Evolutionary conservation across 257 asterid species (phyloP), one percentile per base, ranked within the genome.

Genomic region (Scutellaria baicalensis): DNA sequence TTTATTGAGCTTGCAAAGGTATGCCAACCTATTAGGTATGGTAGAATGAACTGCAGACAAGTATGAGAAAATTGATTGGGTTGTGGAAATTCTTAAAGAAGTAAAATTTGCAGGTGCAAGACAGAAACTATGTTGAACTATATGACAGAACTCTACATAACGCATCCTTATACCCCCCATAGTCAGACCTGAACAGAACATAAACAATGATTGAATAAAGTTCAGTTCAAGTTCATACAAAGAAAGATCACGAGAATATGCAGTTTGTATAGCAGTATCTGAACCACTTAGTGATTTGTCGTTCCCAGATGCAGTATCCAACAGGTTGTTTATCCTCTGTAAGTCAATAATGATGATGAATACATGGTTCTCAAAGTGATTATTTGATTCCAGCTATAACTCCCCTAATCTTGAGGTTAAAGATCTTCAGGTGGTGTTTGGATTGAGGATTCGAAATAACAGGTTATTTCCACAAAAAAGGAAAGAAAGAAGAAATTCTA

Each of bases 11-110:
- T 86, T 38, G 83, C 94, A 51, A 88, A 88, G 68, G 96, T 84
- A 73, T 91, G 85, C 98, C 98, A 93, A 21, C 98, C 98, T 69
- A 93, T 38, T 43, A 93, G 89, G 88, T 84, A 85, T 18, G 98
- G 97, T 66, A 93, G 36, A 59, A 93, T 66, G 71, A 80, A 93
- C 99, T 93, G 96, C 89, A 76, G 38, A 64, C 18, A 62, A 63
- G 49, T 61, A 63, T 31, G 55, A 74, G 20, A 57, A 64, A 63
- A 66, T 18, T 52, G 58, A 43, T 60, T 58, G 52, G 73, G 78
- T 59, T 27, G 47, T 4, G 20, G 74, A 64, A 66, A 16, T 9
- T 44, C 42, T 16, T 40, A 67, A 17, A 1, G 13, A 27, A 6
- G 16, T 14, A 18, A 16, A 20, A 9, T 49, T 63, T 60, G 58